Evolutionary conservation across 495 filamentous ascomycete genomes (phyloP).

Genomic region (Aspergillus nanangensis): DNA sequence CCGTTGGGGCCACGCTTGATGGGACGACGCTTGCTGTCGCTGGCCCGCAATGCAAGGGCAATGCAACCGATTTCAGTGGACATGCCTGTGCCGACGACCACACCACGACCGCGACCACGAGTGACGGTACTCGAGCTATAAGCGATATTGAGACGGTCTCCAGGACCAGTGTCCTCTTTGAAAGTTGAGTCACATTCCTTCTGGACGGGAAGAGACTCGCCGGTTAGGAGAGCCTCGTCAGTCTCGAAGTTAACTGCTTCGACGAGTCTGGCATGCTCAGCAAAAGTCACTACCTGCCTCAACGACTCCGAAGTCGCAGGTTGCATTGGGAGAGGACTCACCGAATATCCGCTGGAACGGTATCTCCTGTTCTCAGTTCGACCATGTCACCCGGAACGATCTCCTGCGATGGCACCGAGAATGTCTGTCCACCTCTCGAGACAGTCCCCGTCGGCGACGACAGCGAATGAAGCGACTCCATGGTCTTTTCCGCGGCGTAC

Average conservation of each 20-base stretch:
- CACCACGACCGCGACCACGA: constrained; percentile 61
- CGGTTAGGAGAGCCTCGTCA: constrained; percentile 70
- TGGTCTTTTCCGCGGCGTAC: constrained; percentile 68
- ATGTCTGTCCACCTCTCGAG: constrained; percentile 47
- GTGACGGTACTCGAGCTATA: constrained; percentile 70
- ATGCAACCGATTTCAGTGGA: constrained; percentile 70
- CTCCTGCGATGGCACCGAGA: constrained; percentile 49
- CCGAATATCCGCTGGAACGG: constrained; percentile 67
- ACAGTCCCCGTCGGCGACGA: constrained; percentile 58
- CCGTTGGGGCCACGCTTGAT: constrained; percentile 54
- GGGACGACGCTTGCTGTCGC: constrained; percentile 37
- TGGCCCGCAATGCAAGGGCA: constrained; percentile 54
- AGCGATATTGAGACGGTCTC: constrained; percentile 66
- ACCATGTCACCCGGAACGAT: constrained; percentile 64
- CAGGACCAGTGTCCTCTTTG: constrained; percentile 51
- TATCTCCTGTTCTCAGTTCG: constrained; percentile 76
- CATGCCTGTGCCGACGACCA: constrained; percentile 68
- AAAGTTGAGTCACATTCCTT: constrained; percentile 49
- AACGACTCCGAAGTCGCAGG: not conserved
- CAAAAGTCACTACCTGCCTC: too few species aligned
- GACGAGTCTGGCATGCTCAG: constrained; percentile 38
- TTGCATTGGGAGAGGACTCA: constrained; percentile 14
- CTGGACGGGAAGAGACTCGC: constrained; percentile 66
- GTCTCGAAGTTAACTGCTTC: constrained; percentile 68
- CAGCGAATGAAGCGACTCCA: constrained; percentile 62